Evolutionary conservation across 192 early-diverging fungal species (phyloP).

Genomic region (Lobosporangium transversale): DNA sequence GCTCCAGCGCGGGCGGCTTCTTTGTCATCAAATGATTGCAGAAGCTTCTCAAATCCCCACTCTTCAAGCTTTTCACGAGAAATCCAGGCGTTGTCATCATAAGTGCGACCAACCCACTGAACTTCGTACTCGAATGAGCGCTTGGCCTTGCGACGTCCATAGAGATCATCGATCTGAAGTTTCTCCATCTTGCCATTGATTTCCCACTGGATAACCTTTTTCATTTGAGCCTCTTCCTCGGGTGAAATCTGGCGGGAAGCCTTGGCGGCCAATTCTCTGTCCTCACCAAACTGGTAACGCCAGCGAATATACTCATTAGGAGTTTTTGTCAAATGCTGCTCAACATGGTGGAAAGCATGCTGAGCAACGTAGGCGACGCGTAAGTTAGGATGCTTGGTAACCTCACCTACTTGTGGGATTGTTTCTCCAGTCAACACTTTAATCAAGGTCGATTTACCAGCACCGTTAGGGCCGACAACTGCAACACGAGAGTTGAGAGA

Average conservation of each 20-base stretch:
- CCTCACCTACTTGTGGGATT: conserved; percentile 73
- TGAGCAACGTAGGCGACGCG: conserved; percentile 87
- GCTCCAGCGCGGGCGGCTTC: conserved; percentile 80
- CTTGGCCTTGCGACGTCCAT: conserved; percentile 77
- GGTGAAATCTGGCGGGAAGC: conserved; percentile 72
- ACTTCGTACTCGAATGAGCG: conserved; percentile 73
- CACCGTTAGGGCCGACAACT: conserved; percentile 71
- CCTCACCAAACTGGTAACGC: conserved; percentile 80
- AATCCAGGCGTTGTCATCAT: conserved; percentile 79
- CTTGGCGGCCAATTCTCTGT: conserved; percentile 81
- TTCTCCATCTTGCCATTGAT: conserved; percentile 55
- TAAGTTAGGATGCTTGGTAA: conserved; percentile 85
- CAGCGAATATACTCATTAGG: conserved; percentile 73
- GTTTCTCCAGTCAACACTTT: conserved; percentile 84
- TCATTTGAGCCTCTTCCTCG: conserved; percentile 64
- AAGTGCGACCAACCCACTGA: conserved; percentile 78
- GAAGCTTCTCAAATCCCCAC: conserved; percentile 82
- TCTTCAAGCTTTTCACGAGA: conserved; percentile 74
- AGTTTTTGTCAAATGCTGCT: conserved; percentile 75
- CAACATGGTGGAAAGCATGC: conserved; percentile 88
- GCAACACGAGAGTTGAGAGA: conserved; percentile 84
- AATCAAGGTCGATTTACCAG: conserved; percentile 56
- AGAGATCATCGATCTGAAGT: conserved; percentile 60
- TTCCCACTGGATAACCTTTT: conserved; percentile 48
- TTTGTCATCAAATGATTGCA: conserved; percentile 54